Evolutionary conservation across 371 early-diverging fungal species (phyloP), one percentile per base, ranked within the genome.

Genomic region (Batkoa obscura): DNA sequence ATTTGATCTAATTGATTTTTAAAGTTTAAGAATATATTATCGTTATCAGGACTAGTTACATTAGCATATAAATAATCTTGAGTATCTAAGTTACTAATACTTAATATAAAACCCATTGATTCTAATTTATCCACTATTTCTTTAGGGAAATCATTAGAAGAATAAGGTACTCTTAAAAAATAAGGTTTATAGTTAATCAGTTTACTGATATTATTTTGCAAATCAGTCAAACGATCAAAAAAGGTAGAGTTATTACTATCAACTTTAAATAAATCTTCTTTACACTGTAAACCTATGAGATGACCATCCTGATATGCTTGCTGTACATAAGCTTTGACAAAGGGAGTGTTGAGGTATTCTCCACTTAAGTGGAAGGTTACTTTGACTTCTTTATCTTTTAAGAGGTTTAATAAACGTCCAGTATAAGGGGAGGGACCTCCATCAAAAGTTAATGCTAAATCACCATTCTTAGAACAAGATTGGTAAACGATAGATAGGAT

Each of bases 301-400:
- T 55, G 55, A 3, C 43, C 55, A 38, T 55, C 55, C 12, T 55
- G 55, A 4, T 30, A 5, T 23, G 55, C 55, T 43, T 55, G 55
- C 43, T 55, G 13, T 17, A 43, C 55, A 45, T 55, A 55, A 6
- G 55, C 55, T 2, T 42, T 43, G 43, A 55, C 43, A 43, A 43
- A 55, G 31, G 55, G 55, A 5, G 43, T 43, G 43, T 55, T 38
- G 8, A 55, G 15, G 31, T 55, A 55, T 17, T 55, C 55, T 2
- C 43, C 43, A 10, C 30, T 43, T 12, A 55, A 43, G 39, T 55
- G 55, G 33, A 55, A 55, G 31, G 33, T 38, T 33, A 32, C 55
- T n/a, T 55, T 55, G 2, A 55, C 43, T 13, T 41, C 41, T 34
- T 55, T 55, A 10, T 55, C 55, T 2, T 39, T 42, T 2, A 55